Base-by-base conservation (phyloP, 768 basidiomycete genomes). In the Suillus ampliporus region DNA sequence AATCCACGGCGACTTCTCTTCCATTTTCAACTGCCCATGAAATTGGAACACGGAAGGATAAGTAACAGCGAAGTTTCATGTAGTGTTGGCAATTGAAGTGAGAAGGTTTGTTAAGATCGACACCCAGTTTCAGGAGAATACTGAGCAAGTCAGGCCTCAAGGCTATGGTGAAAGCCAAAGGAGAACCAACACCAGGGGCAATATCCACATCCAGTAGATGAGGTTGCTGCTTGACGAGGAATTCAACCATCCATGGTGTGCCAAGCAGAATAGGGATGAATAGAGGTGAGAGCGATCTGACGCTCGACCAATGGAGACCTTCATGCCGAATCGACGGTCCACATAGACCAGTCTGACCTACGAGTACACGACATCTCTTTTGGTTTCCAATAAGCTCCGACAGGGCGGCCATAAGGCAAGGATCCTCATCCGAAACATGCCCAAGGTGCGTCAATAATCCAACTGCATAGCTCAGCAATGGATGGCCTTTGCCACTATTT, bases 241-340 rank as follows among this genome's bases (percentile, higher is more conserved):
- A 37, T 53, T 53, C 52, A 3, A 53, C 21, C 52, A 37, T 53
- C 52, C 52, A 53, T 2, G 34, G n/a, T 53, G 35, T 8, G n/a
- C 52, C 52, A 7, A 14, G 52, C 21, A 21, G 7, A 15, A 53
- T 34, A 7, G 52, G 34, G 7, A 53, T 53, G 34, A 35, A 35
- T 15, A 53, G 13, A 14, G 21, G 21, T 21, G 52, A 53, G 7
- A 34, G 51, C 1, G 7, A 53, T 14, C 6, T 7, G n/a, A 17
- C 15, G 28, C 15, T 17, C 26, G 28, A 48, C 47, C 47, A 48
- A n/a, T n/a, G n/a, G n/a, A n/a, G n/a, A n/a, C n/a, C n/a, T 15
- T 26, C 8, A 17, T 15, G 5, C 11, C 10, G 8, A 37, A 9
- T 10, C 35, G n/a, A n/a, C n/a, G n/a, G n/a, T n/a, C 35, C 4